Percentiles rank a stretch among this genome's conserved stretches.
Evolutionary conservation across 805 yeast genomes (phyloP).

Genomic region (Phaffomyces antillensis): DNA sequence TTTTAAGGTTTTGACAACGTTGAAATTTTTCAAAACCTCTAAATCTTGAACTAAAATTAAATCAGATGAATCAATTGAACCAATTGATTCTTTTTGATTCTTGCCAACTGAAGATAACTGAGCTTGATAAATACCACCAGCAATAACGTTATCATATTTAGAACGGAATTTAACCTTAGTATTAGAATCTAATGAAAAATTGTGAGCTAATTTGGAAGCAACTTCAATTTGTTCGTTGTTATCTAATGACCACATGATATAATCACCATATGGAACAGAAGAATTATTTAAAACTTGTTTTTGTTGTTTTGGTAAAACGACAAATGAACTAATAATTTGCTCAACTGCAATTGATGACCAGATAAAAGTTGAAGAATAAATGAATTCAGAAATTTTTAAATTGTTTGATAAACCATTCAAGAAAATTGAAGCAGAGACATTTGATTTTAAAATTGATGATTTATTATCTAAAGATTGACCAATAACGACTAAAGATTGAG

Average conservation of each 20-base stretch:
- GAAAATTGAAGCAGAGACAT: slow-evolving; percentile 67
- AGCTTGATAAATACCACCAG: slow-evolving; percentile 72
- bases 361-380: slow-evolving; percentile 42
- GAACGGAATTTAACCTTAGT: slow-evolving; percentile 49
- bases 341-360: slow-evolving; percentile 51
- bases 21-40: slow-evolving; percentile 47
- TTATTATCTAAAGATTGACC: slow-evolving; percentile 41
- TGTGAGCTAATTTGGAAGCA: slow-evolving; percentile 59
- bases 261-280: slow-evolving; percentile 22
- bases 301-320: slow-evolving; percentile 22
- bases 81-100: slow-evolving; percentile 17
- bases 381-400: slow-evolving; percentile 43
- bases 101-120: slow-evolving; percentile 35
- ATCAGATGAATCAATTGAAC: slow-evolving; percentile 50
- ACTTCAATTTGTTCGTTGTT: slow-evolving; percentile 46
- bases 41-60: slow-evolving; percentile 57
- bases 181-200: slow-evolving; percentile 56
- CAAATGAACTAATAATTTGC: slow-evolving; percentile 40
- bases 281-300: slow-evolving; percentile 4
- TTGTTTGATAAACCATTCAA: slow-evolving; percentile 27
- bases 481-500: slow-evolving; percentile 58
- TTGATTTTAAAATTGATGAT: slow-evolving; percentile 50
- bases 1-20: slow-evolving; percentile 55
- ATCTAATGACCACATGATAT: slow-evolving; percentile 65
- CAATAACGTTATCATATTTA: slow-evolving; percentile 61